These are phyloP conservation scores for Daldinia sp. DNA, from an alignment of 2,329 filamentous ascomycete genomes.

Conservation along the genomic window DNA sequence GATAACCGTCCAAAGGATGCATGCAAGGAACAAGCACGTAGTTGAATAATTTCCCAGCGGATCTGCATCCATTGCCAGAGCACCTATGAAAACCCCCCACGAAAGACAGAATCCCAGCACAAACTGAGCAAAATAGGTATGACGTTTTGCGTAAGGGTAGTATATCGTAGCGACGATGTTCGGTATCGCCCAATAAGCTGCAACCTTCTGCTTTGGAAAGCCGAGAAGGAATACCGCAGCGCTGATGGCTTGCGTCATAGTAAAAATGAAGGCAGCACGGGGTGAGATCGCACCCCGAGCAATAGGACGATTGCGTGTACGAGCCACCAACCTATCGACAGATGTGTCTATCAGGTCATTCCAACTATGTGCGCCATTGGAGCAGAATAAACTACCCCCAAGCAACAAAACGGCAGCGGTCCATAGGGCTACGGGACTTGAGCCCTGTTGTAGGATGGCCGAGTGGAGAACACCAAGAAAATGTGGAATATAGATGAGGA, in stretches of 20 bases:
- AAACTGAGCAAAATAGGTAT: slow-evolving; percentile 47
- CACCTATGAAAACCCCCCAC: slow-evolving; percentile 44
- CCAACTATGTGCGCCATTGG: slow-evolving; percentile 46
- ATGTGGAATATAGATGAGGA: slow-evolving; percentile 46
- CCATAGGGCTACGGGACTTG: background rate
- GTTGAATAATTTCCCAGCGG: background rate
- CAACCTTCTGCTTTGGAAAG: slow-evolving; percentile 20
- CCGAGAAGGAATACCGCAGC: slow-evolving; percentile 36
- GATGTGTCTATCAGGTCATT: slow-evolving; percentile 48
- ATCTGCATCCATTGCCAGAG: slow-evolving; percentile 19
- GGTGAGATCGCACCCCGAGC: slow-evolving; percentile 44
- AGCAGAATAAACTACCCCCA: slow-evolving; percentile 43
- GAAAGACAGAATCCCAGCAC: slow-evolving; percentile 47
- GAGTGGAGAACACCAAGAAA: slow-evolving; percentile 43
- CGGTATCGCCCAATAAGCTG: slow-evolving; percentile 33
- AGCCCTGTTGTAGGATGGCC: slow-evolving; percentile 21
- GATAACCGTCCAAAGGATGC: slow-evolving; percentile 44
- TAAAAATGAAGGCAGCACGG: slow-evolving; percentile 44
- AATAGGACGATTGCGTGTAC: slow-evolving; percentile 46
- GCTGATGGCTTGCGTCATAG: slow-evolving; percentile 35
- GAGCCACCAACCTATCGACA: slow-evolving; percentile 44
- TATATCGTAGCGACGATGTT: slow-evolving; percentile 40
- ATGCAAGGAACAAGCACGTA: slow-evolving; percentile 38
- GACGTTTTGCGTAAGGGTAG: slow-evolving; percentile 48
- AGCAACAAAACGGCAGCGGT: slow-evolving; percentile 24